Base-by-base conservation (phyloP, 257 asterid genomes). In the Solanum dulcamara region DNA sequence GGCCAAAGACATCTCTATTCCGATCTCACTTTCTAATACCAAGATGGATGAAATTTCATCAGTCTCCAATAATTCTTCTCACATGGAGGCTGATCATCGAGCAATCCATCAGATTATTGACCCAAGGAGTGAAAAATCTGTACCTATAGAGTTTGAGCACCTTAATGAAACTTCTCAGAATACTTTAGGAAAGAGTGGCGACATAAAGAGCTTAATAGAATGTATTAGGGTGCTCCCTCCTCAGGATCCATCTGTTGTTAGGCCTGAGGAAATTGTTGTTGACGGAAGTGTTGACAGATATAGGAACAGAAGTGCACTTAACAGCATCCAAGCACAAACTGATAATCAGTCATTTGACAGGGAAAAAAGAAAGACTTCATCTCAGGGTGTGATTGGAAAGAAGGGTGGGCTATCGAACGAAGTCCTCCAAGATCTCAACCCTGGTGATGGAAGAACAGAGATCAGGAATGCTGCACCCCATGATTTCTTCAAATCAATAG, bases 201-300 rank as follows among this genome's bases (percentile, higher is more conserved):
- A 44, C 40, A 81, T 85, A 84, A 55, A 87, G 59, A 42, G 55
- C 71, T 77, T 91, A 84, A 46, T 89, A 18, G 87, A 85, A 68
- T 33, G 80, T 68, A 53, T 88, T 79, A 81, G 48, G 71, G 70
- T 80, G 51, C 71, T 70, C 18, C 84, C 85, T 24, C 81, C 64
- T 28, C 28, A 3, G 30, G 38, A n/a, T 66, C 53, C 83, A 15
- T 86, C 88, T 22, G 37, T 60, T 24, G 30, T 44, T 24, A 81
- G 80, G 70, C 64, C 38, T 40, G 75, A 86, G 85, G 70, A 87
- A 26, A 51, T 7, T 26, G 37, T 38, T 67, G 60, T 50, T 33
- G 38, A 81, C 74, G 57, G 26, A 35, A 81, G 64, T 48, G 59
- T 81, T 62, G 57, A 84, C 84, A 57, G 77, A 79, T 33, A 66